Base-by-base conservation (phyloP, 805 yeast genomes). In the Lipomyces spencermartinsiae region DNA sequence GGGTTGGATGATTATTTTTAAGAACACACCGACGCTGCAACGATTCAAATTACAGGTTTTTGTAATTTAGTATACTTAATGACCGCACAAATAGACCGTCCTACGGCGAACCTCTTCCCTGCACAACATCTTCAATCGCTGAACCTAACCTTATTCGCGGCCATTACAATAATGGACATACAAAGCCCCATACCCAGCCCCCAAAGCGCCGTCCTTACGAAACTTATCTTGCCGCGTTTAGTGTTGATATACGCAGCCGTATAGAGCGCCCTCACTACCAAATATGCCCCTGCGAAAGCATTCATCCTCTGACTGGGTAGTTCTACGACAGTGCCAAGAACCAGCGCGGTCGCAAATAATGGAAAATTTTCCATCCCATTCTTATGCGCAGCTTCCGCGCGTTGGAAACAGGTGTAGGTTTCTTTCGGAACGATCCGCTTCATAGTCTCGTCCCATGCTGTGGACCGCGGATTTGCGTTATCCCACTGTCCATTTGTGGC, bases 341-440 rank as follows among this genome's bases (percentile, higher is more conserved):
- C 56, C 31, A 51, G 56, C 33, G 56, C 56, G 7, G 56, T 51
- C 33, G 56, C 56, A 19, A 51, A 51, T 51, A 51, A 22, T 19
- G 56, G 33, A 19, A 51, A 51, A 19, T 19, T 51, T 51, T 51
- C 56, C 56, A 51, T 51, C 56, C 33, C 56, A 8, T 51, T 51
- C 56, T 51, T 51, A 51, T 51, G 56, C 56, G 56, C 56, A 51
- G 56, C 56, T 19, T 51, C 56, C 33, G 56, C 56, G 31, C 56
- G 56, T 51, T 51, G 10, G 56, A 51, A 51, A 19, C 56, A 19
- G 33, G n/a, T 3, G 56, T 51, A 51, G 33, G 56, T 51, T 51
- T 51, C 56, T 2, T 51, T 51, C 33, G 56, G 56, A 9, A 51
- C 56, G 56, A 51, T 51, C 33, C 56, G 29, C 19, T 51, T 19